Evolutionary conservation across 2,329 filamentous ascomycete genomes (phyloP), one percentile per base, ranked within the genome.

Genomic region (Aureobasidium lini): DNA sequence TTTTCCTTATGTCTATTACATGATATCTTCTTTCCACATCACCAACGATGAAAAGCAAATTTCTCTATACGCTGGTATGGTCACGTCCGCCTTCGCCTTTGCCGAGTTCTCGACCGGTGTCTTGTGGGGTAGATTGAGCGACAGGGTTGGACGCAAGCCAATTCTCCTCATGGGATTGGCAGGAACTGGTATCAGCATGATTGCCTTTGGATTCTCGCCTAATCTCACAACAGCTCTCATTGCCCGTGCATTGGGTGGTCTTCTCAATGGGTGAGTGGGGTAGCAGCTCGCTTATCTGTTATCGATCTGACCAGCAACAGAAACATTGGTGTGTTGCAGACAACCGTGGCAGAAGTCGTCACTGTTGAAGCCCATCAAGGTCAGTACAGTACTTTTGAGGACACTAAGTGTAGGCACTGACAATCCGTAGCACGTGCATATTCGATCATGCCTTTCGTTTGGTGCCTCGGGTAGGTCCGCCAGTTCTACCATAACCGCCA

Each of bases 1-100:
- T 67, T 97, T 99, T 72, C 94, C 94, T 1, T 99, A 97, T 74
- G 91, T 95, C 67, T 97, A 96, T 78, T 93, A 89, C 78, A 97
- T 99, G 94, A 88, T 97, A 66, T 81, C 91, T 68, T 90, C 91
- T 62, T 97, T 97, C 75, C 80, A 89, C 68, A 86, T 96, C 70
- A 89, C 91, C 63, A 80, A 89, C 48, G 85, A 91, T 70, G 79
- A 88, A 63, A 85, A 82, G 67, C 85, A 88, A 70, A 95, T 96
- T 66, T 89, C 92, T 13, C 84, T 96, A 60, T 97, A 96, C 73
- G 91, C 90, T 29, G 93, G 94, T 68, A 89, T 96, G 85, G 91
- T 97, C 63, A 97, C 93, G 0, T 96, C 93, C 3, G 88, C 93
- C 7, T 99, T 97, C 69, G 95, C 94, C 9, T 88, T 97, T 68